Evolutionary conservation across 1,284 basidiomycete genomes (phyloP), one percentile per base, ranked within the genome.

Genomic region (Heterobasidion annosum): DNA sequence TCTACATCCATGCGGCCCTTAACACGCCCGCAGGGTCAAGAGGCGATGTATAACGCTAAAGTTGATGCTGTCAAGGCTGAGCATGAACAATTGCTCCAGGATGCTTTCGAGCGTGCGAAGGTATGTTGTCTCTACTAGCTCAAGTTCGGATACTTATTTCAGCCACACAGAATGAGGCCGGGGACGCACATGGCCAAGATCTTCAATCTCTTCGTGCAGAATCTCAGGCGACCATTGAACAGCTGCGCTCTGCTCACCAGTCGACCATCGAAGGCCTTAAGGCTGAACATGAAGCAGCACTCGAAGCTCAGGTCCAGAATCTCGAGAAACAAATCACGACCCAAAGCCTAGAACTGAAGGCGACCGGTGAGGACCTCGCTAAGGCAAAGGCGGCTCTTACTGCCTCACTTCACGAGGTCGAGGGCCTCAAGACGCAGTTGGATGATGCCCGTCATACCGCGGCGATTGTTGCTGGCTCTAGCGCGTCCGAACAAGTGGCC

Each of bases 41-140:
- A 88, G 64, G 70, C 77, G 6, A 74, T 82, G 55, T 90, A 89
- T 65, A 73, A 77, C 63, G 73, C 73, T 3, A 84, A 83, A 67
- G 77, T 91, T 19, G 79, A 83, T 16, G 75, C 66, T 10, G 79
- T 90, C 43, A 83, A 84, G 63, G 75, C 72, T 15, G 85, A 90
- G 62, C 84, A 90, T 57, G 75, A 77, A n/a, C 69, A 73, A 53
- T 72, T 82, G 33, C 68, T 91, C 25, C 71, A 83, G 61, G 79
- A 86, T 57, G 83, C 82, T 2, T 91, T 89, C 64, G 78, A 87
- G 59, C 79, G 77, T 51, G 89, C 89, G 13, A 91, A 89, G 79
- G 89, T 83, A 56, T 47, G 70, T 64, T 49, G 50, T 16, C 50
- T 25, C 42, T 51, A 32, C n/a, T 45, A 64, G 50, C 54, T 45